Percentiles rank a stretch among this genome's conserved stretches.
These are phyloP conservation scores for Fraxinus angustifolia DNA, from an alignment of 305 asterid genomes.

Conservation along the genomic window DNA sequence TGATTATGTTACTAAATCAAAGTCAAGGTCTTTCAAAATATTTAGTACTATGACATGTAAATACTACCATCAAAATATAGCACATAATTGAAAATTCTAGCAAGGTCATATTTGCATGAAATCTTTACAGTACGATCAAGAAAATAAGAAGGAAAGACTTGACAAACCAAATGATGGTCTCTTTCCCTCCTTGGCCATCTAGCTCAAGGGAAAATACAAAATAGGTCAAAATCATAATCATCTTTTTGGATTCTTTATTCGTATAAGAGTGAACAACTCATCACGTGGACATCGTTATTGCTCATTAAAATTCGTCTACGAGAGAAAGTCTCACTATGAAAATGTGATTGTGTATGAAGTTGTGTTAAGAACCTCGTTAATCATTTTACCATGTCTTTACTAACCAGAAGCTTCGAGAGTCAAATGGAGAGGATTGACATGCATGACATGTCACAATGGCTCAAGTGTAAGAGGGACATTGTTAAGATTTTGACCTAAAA, in stretches of 20 bases:
- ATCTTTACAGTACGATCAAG: background rate
- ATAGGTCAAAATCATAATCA: background rate
- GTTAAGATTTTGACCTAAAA: background rate
- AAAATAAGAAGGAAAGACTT: background rate
- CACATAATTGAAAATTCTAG: background rate
- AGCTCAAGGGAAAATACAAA: background rate
- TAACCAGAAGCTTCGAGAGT: background rate
- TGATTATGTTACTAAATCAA: background rate
- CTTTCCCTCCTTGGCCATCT: background rate
- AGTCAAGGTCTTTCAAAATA: background rate
- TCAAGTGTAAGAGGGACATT: background rate
- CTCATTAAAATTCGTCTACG: background rate
- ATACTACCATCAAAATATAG: background rate
- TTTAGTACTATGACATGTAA: background rate
- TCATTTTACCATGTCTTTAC: background rate
- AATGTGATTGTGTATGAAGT: background rate
- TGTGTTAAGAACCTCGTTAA: background rate
- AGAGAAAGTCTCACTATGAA: background rate
- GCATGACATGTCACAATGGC: background rate
- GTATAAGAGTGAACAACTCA: background rate
- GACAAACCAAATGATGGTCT: background rate
- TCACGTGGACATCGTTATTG: background rate
- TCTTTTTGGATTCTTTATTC: background rate
- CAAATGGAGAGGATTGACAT: background rate
- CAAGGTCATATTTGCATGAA: background rate